A percentile compares a stretch with the other conserved stretches of the same genome.
phyloP scores from a whole-genome alignment of 2,329 filamentous ascomycete genomes.

The Nakataea oryzae region DNA sequence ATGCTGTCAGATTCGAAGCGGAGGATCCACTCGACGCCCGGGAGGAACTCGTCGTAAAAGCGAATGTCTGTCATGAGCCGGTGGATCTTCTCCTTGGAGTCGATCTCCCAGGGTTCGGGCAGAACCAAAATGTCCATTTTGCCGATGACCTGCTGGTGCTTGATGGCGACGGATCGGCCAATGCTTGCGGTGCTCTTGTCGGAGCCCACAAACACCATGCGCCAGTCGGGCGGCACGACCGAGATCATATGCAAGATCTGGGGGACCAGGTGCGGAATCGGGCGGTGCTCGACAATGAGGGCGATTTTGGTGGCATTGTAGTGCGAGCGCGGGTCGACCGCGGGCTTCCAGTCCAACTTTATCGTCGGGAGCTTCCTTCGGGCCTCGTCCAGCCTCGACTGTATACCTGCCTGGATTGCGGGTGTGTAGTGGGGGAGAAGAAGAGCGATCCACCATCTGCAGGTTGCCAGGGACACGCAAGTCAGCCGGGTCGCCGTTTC shows the following conservation, averaged over 20 bases:
- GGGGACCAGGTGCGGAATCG: slow-evolving; percentile 35
- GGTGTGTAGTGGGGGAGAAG: slow-evolving; percentile 32
- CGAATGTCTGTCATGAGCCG: slow-evolving; percentile 36
- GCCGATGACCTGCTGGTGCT: slow-evolving; percentile 36
- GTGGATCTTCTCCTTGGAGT: slow-evolving; percentile 34
- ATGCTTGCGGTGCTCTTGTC: slow-evolving; percentile 34
- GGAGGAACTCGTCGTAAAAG: slow-evolving; percentile 41
- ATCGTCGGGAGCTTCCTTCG: slow-evolving; percentile 26
- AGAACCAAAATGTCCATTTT: slow-evolving; percentile 40
- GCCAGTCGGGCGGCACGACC: slow-evolving; percentile 43
- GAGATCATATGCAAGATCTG: slow-evolving; percentile 40
- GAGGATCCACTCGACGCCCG: slow-evolving; percentile 41
- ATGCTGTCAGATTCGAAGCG: slow-evolving; percentile 46
- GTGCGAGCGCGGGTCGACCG: slow-evolving; percentile 19
- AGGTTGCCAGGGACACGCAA: not conserved
- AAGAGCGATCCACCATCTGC: slow-evolving; percentile 37
- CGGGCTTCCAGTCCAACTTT: slow-evolving; percentile 26
- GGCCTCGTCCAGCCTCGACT: slow-evolving; percentile 26
- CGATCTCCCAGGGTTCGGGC: slow-evolving; percentile 34
- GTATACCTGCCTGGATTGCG: slow-evolving; percentile 26
- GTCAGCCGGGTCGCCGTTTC: not conserved
- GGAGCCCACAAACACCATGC: slow-evolving; percentile 41
- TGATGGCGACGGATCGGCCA: slow-evolving; percentile 31
- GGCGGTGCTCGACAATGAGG: slow-evolving; percentile 38
- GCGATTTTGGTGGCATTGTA: slow-evolving; percentile 41